Base-by-base conservation (phyloP, 2,329 filamentous ascomycete genomes). In the Sporothrix dimorphospora region DNA sequence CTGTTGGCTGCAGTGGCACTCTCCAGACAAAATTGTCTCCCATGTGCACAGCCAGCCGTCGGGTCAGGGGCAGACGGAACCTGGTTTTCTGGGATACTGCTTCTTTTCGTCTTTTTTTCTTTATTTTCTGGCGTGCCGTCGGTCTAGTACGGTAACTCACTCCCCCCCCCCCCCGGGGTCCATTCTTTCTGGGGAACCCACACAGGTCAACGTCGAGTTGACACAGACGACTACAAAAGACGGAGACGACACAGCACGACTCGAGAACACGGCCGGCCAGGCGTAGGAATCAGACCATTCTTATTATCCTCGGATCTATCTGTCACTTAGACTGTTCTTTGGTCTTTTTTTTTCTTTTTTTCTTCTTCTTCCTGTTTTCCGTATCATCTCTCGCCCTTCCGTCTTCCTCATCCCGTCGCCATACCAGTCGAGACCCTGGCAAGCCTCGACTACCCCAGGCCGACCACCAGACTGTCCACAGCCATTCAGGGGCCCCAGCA, bases 141-240 rank as follows among this genome's bases (percentile, higher is more conserved):
- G 11, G 11, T 8, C 42, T 45, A 16, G 42, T 12, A 16, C 42
- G 42, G 42, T 12, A 4, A 8, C 42, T 12, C 42, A 53, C 49
- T 53, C 6, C 7, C 19, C n/a, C 6, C 7, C 19, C n/a, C 55
- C 55, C 55, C 16, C 27, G 27, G 55, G 30, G 16, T 59, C 30
- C 30, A 59, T 59, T 59, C 55, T 59, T 34, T 59, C 55, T 59
- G 55, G 55, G 55, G 55, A 59, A 59, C 24, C 55, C 55, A 59
- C 55, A 59, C 55, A 24, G 19, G 12, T 47, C 45, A 19, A 47
- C 45, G 14, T 47, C 5, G 45, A 47, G 45, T 53, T 27, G n/a
- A 34, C 55, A 34, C 55, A 34, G 55, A 59, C 55, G 8, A 59
- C 55, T 19, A 59, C 55, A 59, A 59, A 57, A 59, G 27, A 59